Conservation (phyloP, 345 rosid genomes). For the Sonneratia alba region DNA sequence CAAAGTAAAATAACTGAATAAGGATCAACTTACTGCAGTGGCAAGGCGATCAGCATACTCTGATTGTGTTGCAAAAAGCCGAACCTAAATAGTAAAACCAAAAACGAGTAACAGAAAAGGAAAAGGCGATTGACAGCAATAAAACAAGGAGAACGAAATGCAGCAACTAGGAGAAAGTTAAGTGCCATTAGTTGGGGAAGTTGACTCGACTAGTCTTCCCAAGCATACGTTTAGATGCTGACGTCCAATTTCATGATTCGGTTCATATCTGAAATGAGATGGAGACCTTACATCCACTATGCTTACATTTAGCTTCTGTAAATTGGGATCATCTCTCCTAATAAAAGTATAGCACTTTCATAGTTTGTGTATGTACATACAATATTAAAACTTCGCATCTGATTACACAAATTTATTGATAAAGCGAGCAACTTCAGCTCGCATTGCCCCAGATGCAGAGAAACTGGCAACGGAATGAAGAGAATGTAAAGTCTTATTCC, state of each 20-base stretch:
- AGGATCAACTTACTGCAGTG: slow-evolving; percentile 41
- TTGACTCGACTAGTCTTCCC: not conserved
- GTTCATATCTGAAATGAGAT: not conserved
- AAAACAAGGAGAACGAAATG: not conserved
- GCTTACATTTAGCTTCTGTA: not conserved
- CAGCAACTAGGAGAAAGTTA: not conserved
- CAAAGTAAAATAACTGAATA: not conserved
- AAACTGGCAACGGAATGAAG: not conserved
- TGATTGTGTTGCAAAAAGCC: slow-evolving; percentile 72
- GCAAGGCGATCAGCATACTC: slow-evolving; percentile 76
- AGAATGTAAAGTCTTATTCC: not conserved
- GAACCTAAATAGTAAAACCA: slow-evolving; percentile 33
- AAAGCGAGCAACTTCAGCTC: not conserved
- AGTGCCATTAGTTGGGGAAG: too few relatives aligned
- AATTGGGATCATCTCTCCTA: not conserved
- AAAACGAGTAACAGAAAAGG: not conserved
- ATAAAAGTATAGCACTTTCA: not conserved
- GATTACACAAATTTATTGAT: not conserved
- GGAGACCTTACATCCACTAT: not conserved
- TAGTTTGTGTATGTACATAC: not conserved
- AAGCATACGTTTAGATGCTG: not conserved
- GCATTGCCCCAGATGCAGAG: not conserved
- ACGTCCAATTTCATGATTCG: not conserved
- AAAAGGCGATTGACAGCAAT: not conserved
- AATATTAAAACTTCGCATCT: not conserved